phyloP scores from a whole-genome alignment of 2,329 filamentous ascomycete genomes.

The Thelonectria blattea region DNA sequence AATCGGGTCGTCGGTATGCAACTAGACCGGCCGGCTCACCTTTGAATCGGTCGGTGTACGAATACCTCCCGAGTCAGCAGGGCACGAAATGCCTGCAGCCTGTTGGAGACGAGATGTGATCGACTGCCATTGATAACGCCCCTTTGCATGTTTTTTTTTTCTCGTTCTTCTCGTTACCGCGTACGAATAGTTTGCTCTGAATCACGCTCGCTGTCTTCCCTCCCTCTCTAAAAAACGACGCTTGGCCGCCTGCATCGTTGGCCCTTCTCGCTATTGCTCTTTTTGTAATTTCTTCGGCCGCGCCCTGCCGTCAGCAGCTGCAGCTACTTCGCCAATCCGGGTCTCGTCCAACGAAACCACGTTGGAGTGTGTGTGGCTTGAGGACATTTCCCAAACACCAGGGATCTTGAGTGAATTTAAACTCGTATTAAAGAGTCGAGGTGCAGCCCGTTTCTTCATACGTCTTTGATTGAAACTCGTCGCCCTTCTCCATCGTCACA shows the following conservation, averaged over 20 bases:
- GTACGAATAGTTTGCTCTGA: constrained; percentile 16
- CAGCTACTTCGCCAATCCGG: constrained; percentile 18
- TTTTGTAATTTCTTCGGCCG: constrained; percentile 9
- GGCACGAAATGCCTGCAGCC: constrained; percentile 33
- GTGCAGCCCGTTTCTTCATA: background rate
- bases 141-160: constrained; percentile 25
- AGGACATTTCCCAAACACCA: constrained; percentile 14
- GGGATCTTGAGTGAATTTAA: constrained; percentile 23
- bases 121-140: constrained; percentile 24
- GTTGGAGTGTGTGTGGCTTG: constrained; percentile 28
- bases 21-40: constrained; percentile 24
- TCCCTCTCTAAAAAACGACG: background rate
- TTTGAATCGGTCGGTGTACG: constrained; percentile 20
- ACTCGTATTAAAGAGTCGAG: constrained; percentile 19
- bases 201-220: constrained; percentile 9
- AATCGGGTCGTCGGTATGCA: constrained; percentile 35
- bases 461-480: background rate
- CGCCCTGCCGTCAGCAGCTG: constrained; percentile 8
- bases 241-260: background rate
- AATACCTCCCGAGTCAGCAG: constrained; percentile 24
- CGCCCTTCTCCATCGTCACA: constrained; percentile 10
- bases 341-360: constrained; percentile 17
- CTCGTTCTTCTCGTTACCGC: constrained; percentile 19
- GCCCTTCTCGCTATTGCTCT: constrained; percentile 9
- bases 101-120: constrained; percentile 16